Evolutionary conservation across 225 moss, liverwort and hornwort genomes (phyloP).

Genomic region (Asterella californica): DNA sequence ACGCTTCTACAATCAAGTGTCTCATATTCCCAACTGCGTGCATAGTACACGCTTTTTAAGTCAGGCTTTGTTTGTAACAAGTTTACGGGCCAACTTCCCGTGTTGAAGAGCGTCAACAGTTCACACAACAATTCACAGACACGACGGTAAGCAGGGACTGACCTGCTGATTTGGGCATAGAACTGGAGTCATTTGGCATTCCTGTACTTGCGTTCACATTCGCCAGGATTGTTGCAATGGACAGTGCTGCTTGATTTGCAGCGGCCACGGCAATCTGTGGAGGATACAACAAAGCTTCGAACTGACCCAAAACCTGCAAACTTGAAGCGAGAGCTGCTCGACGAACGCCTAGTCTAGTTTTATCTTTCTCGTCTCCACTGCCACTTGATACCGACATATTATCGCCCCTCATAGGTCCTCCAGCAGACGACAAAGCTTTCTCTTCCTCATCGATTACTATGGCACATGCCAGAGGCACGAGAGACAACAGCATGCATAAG

Average conservation of each 20-base stretch:
- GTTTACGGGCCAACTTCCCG: not conserved
- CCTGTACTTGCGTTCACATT: conserved; percentile 51
- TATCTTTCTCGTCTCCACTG: conserved; percentile 68
- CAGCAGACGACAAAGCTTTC: conserved; percentile 42
- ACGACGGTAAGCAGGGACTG: not conserved
- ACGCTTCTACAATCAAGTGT: conserved; percentile 89
- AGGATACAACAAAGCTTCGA: conserved; percentile 67
- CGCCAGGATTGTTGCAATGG: conserved; percentile 59
- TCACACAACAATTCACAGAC: not conserved
- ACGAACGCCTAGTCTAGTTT: conserved; percentile 52
- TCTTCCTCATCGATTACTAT: conserved; percentile 89
- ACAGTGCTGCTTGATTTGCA: conserved; percentile 78
- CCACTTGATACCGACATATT: conserved; percentile 45
- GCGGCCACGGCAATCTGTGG: conserved; percentile 58
- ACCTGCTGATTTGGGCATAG: conserved; percentile 61
- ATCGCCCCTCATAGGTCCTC: conserved; percentile 30
- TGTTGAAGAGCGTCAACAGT: not conserved
- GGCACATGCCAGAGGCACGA: conserved; percentile 72
- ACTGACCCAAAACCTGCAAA: conserved; percentile 80
- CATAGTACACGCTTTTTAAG: conserved; percentile 1
- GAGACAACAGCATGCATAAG: conserved; percentile 80
- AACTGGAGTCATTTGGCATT: conserved; percentile 39
- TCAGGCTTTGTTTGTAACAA: not conserved
- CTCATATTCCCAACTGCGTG: conserved; percentile 72
- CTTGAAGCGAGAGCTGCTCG: conserved; percentile 71